phyloP scores from a whole-genome alignment of 2,329 filamentous ascomycete genomes.

The Microdochium bolleyi region DNA sequence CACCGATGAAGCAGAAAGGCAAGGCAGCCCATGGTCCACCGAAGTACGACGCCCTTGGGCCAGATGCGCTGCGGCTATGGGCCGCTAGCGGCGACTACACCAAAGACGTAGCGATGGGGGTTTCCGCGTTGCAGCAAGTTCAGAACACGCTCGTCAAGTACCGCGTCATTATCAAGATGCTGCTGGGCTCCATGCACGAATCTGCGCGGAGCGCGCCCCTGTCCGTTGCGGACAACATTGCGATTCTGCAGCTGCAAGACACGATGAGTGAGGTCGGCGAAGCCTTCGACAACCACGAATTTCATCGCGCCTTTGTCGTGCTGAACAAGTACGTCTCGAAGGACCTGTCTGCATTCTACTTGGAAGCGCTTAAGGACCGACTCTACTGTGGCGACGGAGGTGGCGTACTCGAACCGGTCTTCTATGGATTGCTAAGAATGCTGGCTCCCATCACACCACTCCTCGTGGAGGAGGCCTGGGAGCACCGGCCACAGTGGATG shows the following conservation, averaged over 20 bases:
- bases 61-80: conserved; percentile 86
- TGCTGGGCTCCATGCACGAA: conserved; percentile 66
- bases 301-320: conserved; percentile 65
- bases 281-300: conserved; percentile 67
- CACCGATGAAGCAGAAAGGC: conserved; percentile 55
- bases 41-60: conserved; percentile 64
- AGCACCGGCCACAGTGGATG: conserved; percentile 61
- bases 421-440: conserved; percentile 67
- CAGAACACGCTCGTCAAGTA: conserved; percentile 78
- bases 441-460: conserved; percentile 74
- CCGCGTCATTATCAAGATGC: conserved; percentile 82
- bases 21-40: conserved; percentile 34
- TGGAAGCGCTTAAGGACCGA: conserved; percentile 86
- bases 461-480: conserved; percentile 84
- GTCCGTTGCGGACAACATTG: conserved; percentile 63
- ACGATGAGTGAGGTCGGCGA: conserved; percentile 57
- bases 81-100: conserved; percentile 89
- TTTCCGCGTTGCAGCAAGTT: conserved; percentile 66
- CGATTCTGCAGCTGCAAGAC: conserved; percentile 63
- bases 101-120: conserved; percentile 74
- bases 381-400: conserved; percentile 74
- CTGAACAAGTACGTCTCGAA: conserved; percentile 76
- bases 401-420: conserved; percentile 58
- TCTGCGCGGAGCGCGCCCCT: conserved; percentile 41
- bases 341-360: conserved; percentile 87